Evolutionary conservation across 2,329 filamentous ascomycete genomes (phyloP), one percentile per base, ranked within the genome.

Genomic region (Penicillium fuscoglaucum): DNA sequence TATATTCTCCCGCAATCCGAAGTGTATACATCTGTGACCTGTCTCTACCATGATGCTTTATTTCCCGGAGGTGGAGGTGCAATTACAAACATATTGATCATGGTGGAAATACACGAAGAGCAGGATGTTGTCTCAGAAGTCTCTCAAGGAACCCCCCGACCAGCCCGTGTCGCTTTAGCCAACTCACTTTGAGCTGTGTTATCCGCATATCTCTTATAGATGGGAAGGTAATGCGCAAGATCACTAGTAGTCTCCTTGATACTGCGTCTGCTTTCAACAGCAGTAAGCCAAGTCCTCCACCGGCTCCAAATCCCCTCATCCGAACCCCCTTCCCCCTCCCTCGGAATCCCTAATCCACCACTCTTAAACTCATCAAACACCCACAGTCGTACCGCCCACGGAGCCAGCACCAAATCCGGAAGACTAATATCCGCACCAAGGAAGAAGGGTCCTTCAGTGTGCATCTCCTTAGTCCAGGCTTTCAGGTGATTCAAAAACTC

Each of bases 281-380:
- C 88, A 55, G 79, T 78, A 31, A 82, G 74, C 88, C 88, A 93
- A 52, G 70, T 79, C 66, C 81, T 78, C 85, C 88, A 93, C 48
- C 89, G 78, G 43, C 67, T 73, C 90, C 88, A 92, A 2, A 82
- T 69, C 37, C 72, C 72, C 52, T 85, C 84, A 39, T 89, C 83
- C 8, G 80, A 76, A 0, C 79, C 81, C 2, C 47, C 33, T 50
- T 39, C 17, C 5, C 33, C 33, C 5, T 28, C 17, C 15, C 77
- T 79, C 1, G 81, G 82, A 41, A 86, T 76, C 0, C 79, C 78
- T n/a, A 80, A 60, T 0, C 82, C 83, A 1, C 79, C 80, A 1
- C 78, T 80, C 69, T 93, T 93, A 70, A 88, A 93, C 61, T 90
- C 82, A 65, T 93, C 88, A 64, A 93, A 87, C 6, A 91, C 76